Evolutionary conservation across 2,329 filamentous ascomycete genomes (phyloP), one percentile per base, ranked within the genome.

Genomic region (Cercospora sp.): DNA sequence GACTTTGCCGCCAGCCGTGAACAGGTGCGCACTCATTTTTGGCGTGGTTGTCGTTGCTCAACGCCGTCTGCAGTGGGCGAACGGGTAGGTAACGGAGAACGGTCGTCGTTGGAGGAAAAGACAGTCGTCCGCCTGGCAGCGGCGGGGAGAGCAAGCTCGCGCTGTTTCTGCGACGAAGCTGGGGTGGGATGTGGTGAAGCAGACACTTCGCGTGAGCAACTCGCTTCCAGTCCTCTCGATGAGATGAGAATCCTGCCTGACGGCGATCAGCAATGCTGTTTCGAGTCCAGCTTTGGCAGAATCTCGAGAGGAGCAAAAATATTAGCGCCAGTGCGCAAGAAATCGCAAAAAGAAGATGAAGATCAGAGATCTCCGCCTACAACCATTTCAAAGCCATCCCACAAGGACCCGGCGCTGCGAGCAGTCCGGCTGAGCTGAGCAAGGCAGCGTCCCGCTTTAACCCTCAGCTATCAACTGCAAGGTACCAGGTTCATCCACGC

Each of bases 81-180:
- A 28, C 26, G 16, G 7, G 48, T 31, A 26, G 62, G 51, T 20
- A 26, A 28, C 51, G 53, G 48, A 58, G 36, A 59, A n/a, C 33
- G 62, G 31, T 31, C 31, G 36, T 45, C 51, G 28, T 28, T 13
- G 8, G 33, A 58, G 23, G 53, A 30, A 45, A 53, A 31, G 6
- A 23, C 55, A 6, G 30, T 33, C 61, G 33, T 33, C 23, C 20
- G 23, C 51, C 57, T 18, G 51, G 63, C 33, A 31, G 36, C 57
- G 28, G 61, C 62, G 39, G 78, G 73, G 58, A 76, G 75, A 73
- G 76, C 79, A 70, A 81, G 79, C 80, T 81, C 83, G 71, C 81
- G 80, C 78, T 83, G 83, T 79, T 83, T 83, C 68, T 72, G 65
- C 64, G 70, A 72, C 65, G 72, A 72, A 70, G 72, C 71, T 68